These are phyloP conservation scores for Backusella parvicylindrica DNA, from an alignment of 192 early-diverging fungal genomes.

Conservation along the genomic window DNA sequence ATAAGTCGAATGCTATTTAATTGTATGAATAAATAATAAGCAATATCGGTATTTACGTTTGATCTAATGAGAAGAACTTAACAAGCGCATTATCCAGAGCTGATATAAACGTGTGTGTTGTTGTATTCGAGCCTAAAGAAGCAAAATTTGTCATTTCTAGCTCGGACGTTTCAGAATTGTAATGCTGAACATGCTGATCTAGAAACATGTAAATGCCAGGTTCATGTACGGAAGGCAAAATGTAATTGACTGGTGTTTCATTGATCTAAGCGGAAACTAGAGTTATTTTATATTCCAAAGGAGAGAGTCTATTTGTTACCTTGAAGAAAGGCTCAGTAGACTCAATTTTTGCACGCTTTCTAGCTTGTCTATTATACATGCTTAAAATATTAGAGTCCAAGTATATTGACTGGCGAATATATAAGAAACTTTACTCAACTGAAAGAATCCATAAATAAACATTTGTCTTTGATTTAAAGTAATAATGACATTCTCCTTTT, in stretches of 20 bases:
- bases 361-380: not conserved
- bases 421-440: not conserved
- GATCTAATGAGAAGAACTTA: not conserved
- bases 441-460: not conserved
- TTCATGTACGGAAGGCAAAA: not conserved
- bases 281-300: too few relatives aligned
- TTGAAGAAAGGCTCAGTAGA: not conserved
- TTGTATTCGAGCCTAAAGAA: not conserved
- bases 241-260: not conserved
- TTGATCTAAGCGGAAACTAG: not conserved
- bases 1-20: not conserved
- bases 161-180: not conserved
- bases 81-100: not conserved
- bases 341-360: not conserved
- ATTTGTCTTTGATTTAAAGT: not conserved
- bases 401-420: too few relatives aligned
- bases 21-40: not conserved
- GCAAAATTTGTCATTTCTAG: not conserved
- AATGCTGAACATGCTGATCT: not conserved
- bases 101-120: not conserved
- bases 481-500: not conserved
- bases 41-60: not conserved
- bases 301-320: not conserved
- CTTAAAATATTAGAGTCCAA: not conserved
- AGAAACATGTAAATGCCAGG: not conserved